A percentile compares a stretch with the other conserved stretches of the same genome.
phyloP scores from a whole-genome alignment of 1,284 basidiomycete genomes.

The Austroboletus novae-zelandiae region DNA sequence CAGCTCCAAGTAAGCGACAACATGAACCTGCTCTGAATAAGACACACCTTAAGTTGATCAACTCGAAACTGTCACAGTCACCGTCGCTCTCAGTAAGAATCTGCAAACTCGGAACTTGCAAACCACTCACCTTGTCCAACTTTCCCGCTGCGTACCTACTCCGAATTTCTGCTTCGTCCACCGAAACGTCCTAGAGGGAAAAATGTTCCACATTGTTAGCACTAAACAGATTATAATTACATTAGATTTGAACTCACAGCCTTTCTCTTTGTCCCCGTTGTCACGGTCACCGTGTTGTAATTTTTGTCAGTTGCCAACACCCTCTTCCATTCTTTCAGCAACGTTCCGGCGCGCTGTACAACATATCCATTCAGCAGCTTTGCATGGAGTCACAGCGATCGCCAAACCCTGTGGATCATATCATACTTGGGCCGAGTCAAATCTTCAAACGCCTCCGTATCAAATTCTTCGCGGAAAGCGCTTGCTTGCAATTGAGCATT shows the following conservation, averaged over 20 bases:
- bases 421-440: slow-evolving; percentile 76
- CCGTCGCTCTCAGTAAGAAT: slow-evolving; percentile 7
- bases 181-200: slow-evolving; percentile 47
- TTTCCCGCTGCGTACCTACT: slow-evolving; percentile 57
- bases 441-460: slow-evolving; percentile 75
- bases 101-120: neutral
- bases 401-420: slow-evolving; percentile 73
- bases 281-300: slow-evolving; percentile 47
- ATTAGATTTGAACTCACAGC: slow-evolving; percentile 47
- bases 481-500: slow-evolving; percentile 89
- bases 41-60: slow-evolving; percentile 69
- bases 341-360: slow-evolving; percentile 65
- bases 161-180: slow-evolving; percentile 68
- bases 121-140: slow-evolving; percentile 58
- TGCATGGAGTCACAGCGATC: neutral
- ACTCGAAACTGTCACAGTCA: slow-evolving; percentile 58
- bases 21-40: neutral
- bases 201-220: neutral
- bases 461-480: slow-evolving; percentile 87
- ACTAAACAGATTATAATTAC: neutral
- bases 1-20: slow-evolving; percentile 13
- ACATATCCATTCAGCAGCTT: neutral
- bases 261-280: slow-evolving; percentile 63
- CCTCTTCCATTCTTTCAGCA: slow-evolving; percentile 76
- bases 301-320: slow-evolving; percentile 65